These are phyloP conservation scores for Trapa bicornis DNA, from an alignment of 345 rosid species.

Conservation along the genomic window DNA sequence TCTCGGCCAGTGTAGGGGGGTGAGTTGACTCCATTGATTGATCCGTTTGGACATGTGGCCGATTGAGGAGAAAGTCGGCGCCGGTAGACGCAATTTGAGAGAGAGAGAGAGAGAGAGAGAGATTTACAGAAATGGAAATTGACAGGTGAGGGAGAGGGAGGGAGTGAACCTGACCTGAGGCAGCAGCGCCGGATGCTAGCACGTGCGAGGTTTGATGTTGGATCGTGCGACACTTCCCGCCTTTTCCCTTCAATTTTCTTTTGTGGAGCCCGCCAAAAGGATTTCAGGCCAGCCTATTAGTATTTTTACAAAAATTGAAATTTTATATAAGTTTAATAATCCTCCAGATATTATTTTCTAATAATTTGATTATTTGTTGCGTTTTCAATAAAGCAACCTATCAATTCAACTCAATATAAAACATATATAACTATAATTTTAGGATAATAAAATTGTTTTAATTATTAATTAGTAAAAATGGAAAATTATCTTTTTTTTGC, in stretches of 20 bases:
- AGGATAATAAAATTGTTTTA: too few relatives aligned
- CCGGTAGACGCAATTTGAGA: not conserved
- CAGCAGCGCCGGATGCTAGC: conserved; percentile 1
- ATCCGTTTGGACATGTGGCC: conserved; percentile 18
- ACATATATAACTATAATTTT: too few relatives aligned
- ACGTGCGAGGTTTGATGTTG: conserved; percentile 15
- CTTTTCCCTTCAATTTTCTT: conserved; percentile 5
- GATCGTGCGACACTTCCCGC: conserved; percentile 17
- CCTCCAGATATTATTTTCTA: too few relatives aligned
- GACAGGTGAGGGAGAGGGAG: not conserved
- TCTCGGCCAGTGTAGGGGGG: not conserved
- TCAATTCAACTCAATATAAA: too few relatives aligned
- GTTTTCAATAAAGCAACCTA: too few relatives aligned
- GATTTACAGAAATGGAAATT: conserved; percentile 1
- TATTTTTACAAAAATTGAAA: too few relatives aligned
- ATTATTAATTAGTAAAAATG: too few relatives aligned
- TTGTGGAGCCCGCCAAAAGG: not conserved
- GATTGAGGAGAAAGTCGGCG: conserved; percentile 5
- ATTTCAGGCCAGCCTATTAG: not conserved
- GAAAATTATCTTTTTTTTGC: too few relatives aligned
- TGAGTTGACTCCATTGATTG: conserved; percentile 3
- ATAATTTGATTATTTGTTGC: too few relatives aligned
- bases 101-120: not conserved
- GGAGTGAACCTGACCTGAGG: not conserved
- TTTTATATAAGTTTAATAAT: too few relatives aligned